Conservation (phyloP, 176 grass and related monocot species). For the Zizania latifolia region DNA sequence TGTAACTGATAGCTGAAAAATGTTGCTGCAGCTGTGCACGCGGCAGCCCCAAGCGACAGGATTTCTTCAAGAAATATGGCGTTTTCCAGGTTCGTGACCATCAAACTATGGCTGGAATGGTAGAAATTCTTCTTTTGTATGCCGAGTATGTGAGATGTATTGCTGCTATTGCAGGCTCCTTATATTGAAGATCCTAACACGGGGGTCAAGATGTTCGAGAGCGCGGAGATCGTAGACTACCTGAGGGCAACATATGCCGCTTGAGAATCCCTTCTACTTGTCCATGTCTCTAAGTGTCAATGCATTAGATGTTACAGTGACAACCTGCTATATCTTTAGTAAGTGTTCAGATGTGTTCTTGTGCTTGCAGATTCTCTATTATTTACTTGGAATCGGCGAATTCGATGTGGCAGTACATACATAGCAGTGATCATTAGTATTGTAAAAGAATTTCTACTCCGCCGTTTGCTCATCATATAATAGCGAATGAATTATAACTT, state of each 20-base stretch:
- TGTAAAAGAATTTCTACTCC: not conserved
- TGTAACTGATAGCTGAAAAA: slow-evolving; percentile 12
- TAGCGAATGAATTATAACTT: not conserved
- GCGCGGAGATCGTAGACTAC: slow-evolving; percentile 70
- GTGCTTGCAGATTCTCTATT: not conserved
- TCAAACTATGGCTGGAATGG: not conserved
- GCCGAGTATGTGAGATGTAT: not conserved
- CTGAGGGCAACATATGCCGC: slow-evolving; percentile 55
- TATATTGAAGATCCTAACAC: slow-evolving; percentile 95
- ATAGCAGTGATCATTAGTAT: not conserved
- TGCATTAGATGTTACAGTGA: not conserved
- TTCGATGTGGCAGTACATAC: not conserved
- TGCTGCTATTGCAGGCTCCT: slow-evolving; percentile 45
- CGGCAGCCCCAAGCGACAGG: slow-evolving; percentile 67
- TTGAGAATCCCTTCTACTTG: not conserved
- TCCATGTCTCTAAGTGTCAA: not conserved
- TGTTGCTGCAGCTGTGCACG: slow-evolving; percentile 50
- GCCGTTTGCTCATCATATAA: not conserved
- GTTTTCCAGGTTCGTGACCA: slow-evolving; percentile 57
- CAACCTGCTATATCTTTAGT: not conserved
- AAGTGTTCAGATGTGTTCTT: not conserved
- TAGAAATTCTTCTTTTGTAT: not conserved
- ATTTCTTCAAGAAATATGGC: slow-evolving; percentile 67
- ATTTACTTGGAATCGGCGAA: not conserved
- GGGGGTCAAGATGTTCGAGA: slow-evolving; percentile 89